Base-by-base conservation (phyloP, 768 basidiomycete species). In the Psilocybe cubensis region DNA sequence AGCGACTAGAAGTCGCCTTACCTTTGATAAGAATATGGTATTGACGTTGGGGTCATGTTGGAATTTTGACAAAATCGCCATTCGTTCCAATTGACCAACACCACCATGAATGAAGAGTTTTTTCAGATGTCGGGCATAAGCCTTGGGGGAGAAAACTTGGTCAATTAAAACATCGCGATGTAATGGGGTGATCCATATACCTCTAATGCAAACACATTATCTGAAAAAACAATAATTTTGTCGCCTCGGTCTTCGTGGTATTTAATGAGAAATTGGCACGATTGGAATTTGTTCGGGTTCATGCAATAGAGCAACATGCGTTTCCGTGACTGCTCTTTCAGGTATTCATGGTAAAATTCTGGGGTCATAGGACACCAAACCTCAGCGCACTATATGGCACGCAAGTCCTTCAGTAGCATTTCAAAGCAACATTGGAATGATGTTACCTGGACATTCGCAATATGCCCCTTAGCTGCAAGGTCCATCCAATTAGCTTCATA, bases 401-500 rank as follows among this genome's bases (percentile, higher is more conserved):
- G 12, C 57, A 25, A 43, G 43, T 29, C 49, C 46, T 35, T 31
- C 8, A 11, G 23, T 4, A 21, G 4, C 5, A n/a, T 38, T 17
- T 38, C 5, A 6, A 38, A 14, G 12, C 14, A 38, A 14, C 12
- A 11, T 38, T 33, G 14, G 8, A 17, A n/a, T 38, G n/a, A 38
- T n/a, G n/a, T 38, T 33, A 95, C 95, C 87, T 98, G 96, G n/a
- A 99, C 97, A 68, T 97, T 98, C 6, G 97, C 97, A 68, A 99
- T 99, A 72, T 99, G 97, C 2, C 97, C 97, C 74, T 98, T 98
- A 59, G 94, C 94, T 52, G 97, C 97, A 64, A 99, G 86, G 73
- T 99, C 97, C 96, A 99, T 98, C 97, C 97, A 99, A 70, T 99
- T 99, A 4, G 97, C 97, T 75, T 99, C 97, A 69, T 99, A 99